Evolutionary conservation across 108 stramenopile genomes (phyloP), one percentile per base, ranked within the genome.

Genomic region (Skeletonema grethae): DNA sequence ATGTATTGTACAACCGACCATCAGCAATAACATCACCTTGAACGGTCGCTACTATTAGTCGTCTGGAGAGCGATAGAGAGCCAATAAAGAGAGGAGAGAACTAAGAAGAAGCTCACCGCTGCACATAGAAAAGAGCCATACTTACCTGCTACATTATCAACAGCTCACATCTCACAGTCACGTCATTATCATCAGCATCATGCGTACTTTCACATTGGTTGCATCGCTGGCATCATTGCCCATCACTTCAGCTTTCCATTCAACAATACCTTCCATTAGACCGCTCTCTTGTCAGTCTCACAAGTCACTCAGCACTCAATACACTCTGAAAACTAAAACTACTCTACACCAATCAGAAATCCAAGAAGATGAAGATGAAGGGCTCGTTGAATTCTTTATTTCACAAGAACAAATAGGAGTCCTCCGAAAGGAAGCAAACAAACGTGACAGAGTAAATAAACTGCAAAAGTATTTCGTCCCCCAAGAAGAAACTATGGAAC

Each of bases 361-460:
- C 2, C 50, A 53, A 53, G 6, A 53, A 4, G 22, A 53, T 0
- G 67, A 77, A 57, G 68, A 70, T 35, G 13, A 60, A n/a, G 70
- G 67, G 39, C 29, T 62, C 20, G 53, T 69, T 32, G 64, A 60
- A 64, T 67, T 79, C 41, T 72, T 79, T 62, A 69, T 80, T 25
- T 75, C 74, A 32, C 31, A 60, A 41, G 74, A 77, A 45, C 81
- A 82, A 67, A 82, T 82, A 31, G 10, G 36, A 32, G 63, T 65
- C 38, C 72, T 82, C 16, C 64, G 81, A 7, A 82, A 82, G 38
- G 81, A 82, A 63, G 73, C 74, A 62, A 31, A 35, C 63, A 82
- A 77, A 67, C 76, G 81, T 3, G 72, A 77, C 61, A 31, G 61
- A 28, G 41, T 22, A 15, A 77, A 69, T 22, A 65, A 41, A 13